These are phyloP conservation scores for Aquilaria agallochum DNA, from an alignment of 441 rosid species.

Conservation along the genomic window DNA sequence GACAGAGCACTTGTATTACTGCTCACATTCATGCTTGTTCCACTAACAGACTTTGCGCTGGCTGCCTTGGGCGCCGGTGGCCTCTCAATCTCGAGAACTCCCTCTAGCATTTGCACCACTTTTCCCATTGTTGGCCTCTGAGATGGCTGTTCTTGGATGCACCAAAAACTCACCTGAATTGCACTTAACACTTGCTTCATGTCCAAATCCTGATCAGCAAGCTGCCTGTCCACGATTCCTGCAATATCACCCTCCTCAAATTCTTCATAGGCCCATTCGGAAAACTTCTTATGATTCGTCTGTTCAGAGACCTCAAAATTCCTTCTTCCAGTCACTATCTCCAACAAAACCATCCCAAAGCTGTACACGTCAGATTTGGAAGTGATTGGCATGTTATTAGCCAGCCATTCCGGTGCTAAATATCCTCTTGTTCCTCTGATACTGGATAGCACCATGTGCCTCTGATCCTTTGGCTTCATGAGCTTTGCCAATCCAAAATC, in stretches of 20 bases:
- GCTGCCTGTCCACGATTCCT: constrained; percentile 39
- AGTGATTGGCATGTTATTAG: constrained; percentile 57
- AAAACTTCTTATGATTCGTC: constrained; percentile 41
- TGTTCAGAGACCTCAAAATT: constrained; percentile 45
- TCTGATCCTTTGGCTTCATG: constrained; percentile 54
- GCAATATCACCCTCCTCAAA: constrained; percentile 37
- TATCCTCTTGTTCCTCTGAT: constrained; percentile 78
- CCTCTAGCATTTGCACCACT: constrained; percentile 78
- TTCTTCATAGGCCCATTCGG: constrained; percentile 40
- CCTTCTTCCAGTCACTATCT: constrained; percentile 54
- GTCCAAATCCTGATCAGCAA: constrained; percentile 34
- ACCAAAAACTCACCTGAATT: constrained; percentile 63
- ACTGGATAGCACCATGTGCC: constrained; percentile 52
- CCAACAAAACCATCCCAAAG: constrained; percentile 71
- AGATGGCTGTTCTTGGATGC: constrained; percentile 68
- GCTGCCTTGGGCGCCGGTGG: constrained; percentile 47
- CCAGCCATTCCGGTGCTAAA: constrained; percentile 78
- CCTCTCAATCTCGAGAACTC: constrained; percentile 35
- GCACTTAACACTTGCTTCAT: constrained; percentile 44
- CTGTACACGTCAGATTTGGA: constrained; percentile 73
- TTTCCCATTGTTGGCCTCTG: constrained; percentile 69
- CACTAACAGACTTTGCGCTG: constrained; percentile 26
- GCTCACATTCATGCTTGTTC: constrained; percentile 38
- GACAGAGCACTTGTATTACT: constrained; percentile 34
- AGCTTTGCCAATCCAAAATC: constrained; percentile 81